Evolutionary conservation across 1,284 basidiomycete species (phyloP).

Genomic region (Termitomyces sp.): DNA sequence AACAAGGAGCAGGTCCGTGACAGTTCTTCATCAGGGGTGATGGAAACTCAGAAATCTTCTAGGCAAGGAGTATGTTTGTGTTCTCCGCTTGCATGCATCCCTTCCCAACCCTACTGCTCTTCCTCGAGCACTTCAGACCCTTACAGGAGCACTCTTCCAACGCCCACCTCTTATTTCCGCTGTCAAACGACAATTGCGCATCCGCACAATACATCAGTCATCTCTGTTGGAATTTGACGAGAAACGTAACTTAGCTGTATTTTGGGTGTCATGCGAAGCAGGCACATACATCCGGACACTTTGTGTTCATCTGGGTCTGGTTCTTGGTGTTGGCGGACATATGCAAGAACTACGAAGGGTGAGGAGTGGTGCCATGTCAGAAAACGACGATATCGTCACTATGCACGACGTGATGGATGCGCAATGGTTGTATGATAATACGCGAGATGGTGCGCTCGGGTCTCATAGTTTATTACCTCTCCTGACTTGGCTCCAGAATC

Average conservation of each 20-base stretch:
- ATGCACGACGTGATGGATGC: conserved; percentile 99
- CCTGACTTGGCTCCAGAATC: conserved; percentile 57
- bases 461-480: conserved; percentile 1
- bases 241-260: conserved; percentile 93
- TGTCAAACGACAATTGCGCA: conserved; percentile 97
- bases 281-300: conserved; percentile 98
- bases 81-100: conserved; percentile 85
- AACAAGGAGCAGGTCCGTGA: conserved; percentile 84
- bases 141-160: conserved; percentile 98
- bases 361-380: conserved; percentile 91
- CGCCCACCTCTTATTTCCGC: conserved; percentile 98
- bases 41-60: conserved; percentile 18
- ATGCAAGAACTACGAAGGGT: conserved; percentile 99
- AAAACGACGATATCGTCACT: conserved; percentile 98
- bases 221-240: conserved; percentile 98
- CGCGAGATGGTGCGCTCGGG: conserved; percentile 76
- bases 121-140: conserved; percentile 90
- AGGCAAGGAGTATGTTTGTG: conserved; percentile 99
- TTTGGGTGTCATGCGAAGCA: conserved; percentile 99
- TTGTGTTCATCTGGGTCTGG: conserved; percentile 93
- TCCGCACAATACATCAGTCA: conserved; percentile 96
- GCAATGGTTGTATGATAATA: conserved; percentile 98
- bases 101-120: conserved; percentile 82
- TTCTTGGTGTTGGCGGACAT: conserved; percentile 96
- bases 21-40: not conserved